Base-by-base conservation (phyloP, 2,329 filamentous ascomycete genomes). In the Magnaporthales sp. region DNA sequence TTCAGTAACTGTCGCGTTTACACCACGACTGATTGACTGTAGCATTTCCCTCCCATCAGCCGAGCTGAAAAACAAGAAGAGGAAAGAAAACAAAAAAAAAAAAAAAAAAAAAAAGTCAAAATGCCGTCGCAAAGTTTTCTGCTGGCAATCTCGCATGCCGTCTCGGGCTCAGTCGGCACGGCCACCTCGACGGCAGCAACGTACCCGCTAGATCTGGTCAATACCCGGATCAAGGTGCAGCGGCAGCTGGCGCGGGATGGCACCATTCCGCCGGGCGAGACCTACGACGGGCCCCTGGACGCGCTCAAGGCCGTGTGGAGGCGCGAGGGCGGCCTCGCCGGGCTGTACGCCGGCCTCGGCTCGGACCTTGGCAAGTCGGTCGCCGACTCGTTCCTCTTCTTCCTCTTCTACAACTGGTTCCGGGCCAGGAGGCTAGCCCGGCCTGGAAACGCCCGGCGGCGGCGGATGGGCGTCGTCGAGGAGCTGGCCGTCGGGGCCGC, bases 331-430 rank as follows among this genome's bases (percentile, higher is more conserved):
- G 87, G 90, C 3, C 70, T 89, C 22, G 74, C 75, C 65, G 91
- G 89, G 0, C 88, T 96, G 70, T 97, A 91, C 74, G 83, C 81
- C 27, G 89, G 89, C 29, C 75, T 90, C 1, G 77, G 82, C 7
- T 82, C 85, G 46, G 89, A 91, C 73, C 86, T 89, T 11, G 82
- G 80, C 72, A 92, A 91, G 75, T 88, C 86, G 27, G 81, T 89
- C 26, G 83, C 86, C 31, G 92, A 95, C 78, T 91, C 89, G 67
- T 94, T 95, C 74, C 81, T 96, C 65, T 96, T 96, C 81, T 96
- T 96, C 78, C 83, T 94, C 22, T 89, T 91, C 67, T 96, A 96
- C 78, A 91, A 69, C 70, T 79, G 78, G 71, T 73, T 80, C 66
- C 75, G 77, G 27, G 72, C 74, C 6, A 73, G 71, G n/a, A 71